Base-by-base conservation (phyloP, 768 basidiomycete genomes). In the Clavulina sp. region DNA sequence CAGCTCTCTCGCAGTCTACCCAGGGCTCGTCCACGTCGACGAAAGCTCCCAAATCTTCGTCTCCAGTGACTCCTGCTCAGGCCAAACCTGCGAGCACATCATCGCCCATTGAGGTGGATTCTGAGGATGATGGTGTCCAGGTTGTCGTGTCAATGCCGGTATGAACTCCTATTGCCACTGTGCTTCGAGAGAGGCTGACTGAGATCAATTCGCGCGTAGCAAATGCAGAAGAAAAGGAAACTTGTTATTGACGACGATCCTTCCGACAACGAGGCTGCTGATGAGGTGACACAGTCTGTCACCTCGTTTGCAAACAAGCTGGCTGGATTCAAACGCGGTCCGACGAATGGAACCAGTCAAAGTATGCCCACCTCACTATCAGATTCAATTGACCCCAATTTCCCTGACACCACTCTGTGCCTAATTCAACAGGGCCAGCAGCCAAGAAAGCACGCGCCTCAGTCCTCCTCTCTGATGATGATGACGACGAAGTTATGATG, bases 371-470 rank as follows among this genome's bases (percentile, higher is more conserved):
- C 58, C 70, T 79, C 2, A 69, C 33, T 73, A 73, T 50, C 84
- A 80, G 65, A 78, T 75, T 59, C 80, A 79, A 58, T 75, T 78
- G 49, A n/a, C 56, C 26, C 21, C 44, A 50, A 43, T 69, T 68
- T 19, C 58, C 59, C 49, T 64, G 44, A 36, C 40, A 43, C 47
- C 28, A 36, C 49, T 6, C 40, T 31, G 36, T 57, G n/a, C n/a
- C n/a, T n/a, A n/a, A 31, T 52, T 28, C 49, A 21, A 29, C 55
- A 46, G 43, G 43, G 26, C 43, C 13, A 13, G 43, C 13, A 24
- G 43, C 16, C 24, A 46, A 46, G 24, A 9, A 24, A 24, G 24
- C 43, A 28, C 43, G 43, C 9, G 26, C 43, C 26, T 46, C 43
- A 28, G 13, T 46, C 43, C 9, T 46, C 43, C 26, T 46, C 40